Conservation (phyloP, 1,139 yeast genomes). For the Suhomyces terraborum region DNA sequence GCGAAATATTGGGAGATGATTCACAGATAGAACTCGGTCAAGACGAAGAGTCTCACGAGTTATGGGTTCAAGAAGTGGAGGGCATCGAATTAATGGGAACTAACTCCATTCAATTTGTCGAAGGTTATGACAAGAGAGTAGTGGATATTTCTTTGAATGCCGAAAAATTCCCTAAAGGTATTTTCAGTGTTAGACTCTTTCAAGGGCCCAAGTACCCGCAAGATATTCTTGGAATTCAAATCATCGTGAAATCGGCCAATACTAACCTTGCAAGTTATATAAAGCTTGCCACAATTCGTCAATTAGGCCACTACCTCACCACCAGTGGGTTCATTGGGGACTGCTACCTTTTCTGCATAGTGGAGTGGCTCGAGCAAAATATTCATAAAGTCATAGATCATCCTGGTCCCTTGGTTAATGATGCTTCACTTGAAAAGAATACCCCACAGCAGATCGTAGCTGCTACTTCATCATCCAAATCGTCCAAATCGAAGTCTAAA, state of each 20-base stretch:
- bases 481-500: background rate
- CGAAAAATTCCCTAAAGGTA: constrained; percentile 29
- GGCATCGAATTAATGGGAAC: constrained; percentile 59
- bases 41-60: constrained; percentile 29
- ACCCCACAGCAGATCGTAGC: background rate
- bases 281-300: constrained; percentile 61
- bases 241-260: constrained; percentile 49
- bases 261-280: constrained; percentile 72
- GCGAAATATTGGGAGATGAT: constrained; percentile 21
- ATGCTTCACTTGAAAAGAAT: constrained; percentile 2
- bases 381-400: constrained; percentile 56
- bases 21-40: constrained; percentile 16
- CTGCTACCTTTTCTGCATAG: constrained; percentile 61
- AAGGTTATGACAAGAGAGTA: constrained; percentile 26
- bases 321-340: constrained; percentile 59
- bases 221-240: constrained; percentile 61
- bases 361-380: constrained; percentile 77
- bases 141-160: constrained; percentile 37
- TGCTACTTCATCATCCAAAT: background rate
- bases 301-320: constrained; percentile 43
- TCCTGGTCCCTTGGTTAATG: constrained; percentile 66
- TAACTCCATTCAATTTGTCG: constrained; percentile 23
- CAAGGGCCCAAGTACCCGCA: constrained; percentile 58
- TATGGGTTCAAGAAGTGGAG: constrained; percentile 81
- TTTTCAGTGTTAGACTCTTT: constrained; percentile 53